Conservation (phyloP, 202 grass and related monocot species). For the Cymbopogon flexuosus region DNA sequence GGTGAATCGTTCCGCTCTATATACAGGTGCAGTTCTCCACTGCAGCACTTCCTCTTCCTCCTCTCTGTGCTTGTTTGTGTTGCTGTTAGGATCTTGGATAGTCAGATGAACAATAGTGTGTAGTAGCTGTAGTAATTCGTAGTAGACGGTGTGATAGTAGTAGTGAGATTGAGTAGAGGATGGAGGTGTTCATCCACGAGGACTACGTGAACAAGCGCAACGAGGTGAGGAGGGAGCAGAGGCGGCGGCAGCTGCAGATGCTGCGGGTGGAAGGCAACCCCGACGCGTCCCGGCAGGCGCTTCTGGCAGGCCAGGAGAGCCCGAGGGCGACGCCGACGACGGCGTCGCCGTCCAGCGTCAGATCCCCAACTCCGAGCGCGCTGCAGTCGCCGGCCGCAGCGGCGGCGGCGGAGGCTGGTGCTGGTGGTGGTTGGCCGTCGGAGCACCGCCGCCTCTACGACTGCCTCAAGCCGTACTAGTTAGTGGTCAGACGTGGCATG, state of each 20-base stretch:
- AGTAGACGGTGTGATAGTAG: neutral
- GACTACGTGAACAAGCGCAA: slow-evolving; percentile 60
- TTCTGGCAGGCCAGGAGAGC: slow-evolving; percentile 6
- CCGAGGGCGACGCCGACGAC: neutral
- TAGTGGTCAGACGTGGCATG: neutral
- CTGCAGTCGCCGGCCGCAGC: neutral
- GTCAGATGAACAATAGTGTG: neutral
- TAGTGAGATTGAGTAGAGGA: neutral
- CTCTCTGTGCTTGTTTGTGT: neutral
- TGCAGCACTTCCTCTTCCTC: neutral
- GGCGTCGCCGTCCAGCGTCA: neutral
- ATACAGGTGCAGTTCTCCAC: slow-evolving; percentile 13
- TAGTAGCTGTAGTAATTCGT: neutral
- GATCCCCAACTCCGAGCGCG: neutral
- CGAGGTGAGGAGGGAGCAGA: slow-evolving; percentile 41
- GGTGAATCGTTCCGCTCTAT: neutral
- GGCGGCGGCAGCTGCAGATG: slow-evolving; percentile 35
- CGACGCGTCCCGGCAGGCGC: neutral
- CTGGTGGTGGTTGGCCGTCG: neutral
- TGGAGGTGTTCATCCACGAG: slow-evolving; percentile 75
- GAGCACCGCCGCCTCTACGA: slow-evolving; percentile 41
- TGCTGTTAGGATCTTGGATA: neutral
- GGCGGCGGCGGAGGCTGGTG: slow-evolving; percentile 18
- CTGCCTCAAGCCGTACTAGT: slow-evolving; percentile 55
- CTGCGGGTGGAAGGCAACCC: slow-evolving; percentile 26